Base-by-base conservation (phyloP, 2,329 filamentous ascomycete genomes). In the Trichoderma breve region DNA sequence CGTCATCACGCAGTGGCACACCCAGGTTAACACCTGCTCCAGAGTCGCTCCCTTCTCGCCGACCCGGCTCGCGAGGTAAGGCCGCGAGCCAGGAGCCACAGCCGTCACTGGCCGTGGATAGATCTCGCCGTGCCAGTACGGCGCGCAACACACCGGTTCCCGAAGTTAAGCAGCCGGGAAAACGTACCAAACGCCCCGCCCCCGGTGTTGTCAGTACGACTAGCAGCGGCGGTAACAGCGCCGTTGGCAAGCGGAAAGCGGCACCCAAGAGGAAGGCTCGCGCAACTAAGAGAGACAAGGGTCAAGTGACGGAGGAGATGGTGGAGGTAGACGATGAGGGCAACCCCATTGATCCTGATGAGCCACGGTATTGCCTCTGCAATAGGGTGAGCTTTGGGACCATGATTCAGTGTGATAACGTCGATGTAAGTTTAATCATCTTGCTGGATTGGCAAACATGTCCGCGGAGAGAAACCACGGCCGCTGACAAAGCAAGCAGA, bases 371-470 rank as follows among this genome's bases (percentile, higher is more conserved):
- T 80, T 96, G 93, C 78, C 81, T 91, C 70, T 96, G 93, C 81
- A 92, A 93, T 76, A 86, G 93, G 72, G 92, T 96, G 68, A 94
- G 92, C 79, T 95, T 91, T 78, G 93, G 93, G 68, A 90, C 87
- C 24, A 96, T 96, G 93, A 93, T 96, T 79, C 88, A 89, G 73
- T 96, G 93, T 81, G 93, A 95, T 77, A 94, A 94, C 77, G 84
- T 88, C 58, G 91, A 93, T 81, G 91, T 93, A 83, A 88, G 89
- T 83, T 28, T 24, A 24, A 24, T 24, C 24, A 24, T 24, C 24
- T 24, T 24, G 24, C 24, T 24, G 24, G 24, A 24, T 24, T 24
- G 24, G 24, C 24, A 24, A 24, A 24, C 24, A 24, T 24, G 24
- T 24, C 65, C 47, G 18, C 34, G 58, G 43, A 65, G 24, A 60